Evolutionary conservation across 805 yeast species (phyloP).

Genomic region (Zygoascus biomembranicola): DNA sequence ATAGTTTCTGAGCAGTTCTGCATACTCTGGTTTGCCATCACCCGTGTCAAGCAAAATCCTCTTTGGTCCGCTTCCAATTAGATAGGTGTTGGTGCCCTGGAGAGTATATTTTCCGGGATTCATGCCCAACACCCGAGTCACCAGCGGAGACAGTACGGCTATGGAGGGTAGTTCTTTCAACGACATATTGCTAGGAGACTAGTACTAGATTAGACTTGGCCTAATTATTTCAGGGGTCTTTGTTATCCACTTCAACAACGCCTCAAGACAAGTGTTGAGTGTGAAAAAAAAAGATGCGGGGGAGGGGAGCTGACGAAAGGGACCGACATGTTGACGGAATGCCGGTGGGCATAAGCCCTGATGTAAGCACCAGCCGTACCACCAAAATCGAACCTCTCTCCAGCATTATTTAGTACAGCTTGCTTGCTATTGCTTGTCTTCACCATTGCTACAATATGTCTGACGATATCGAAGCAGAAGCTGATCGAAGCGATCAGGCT

Average conservation of each 20-base stretch:
- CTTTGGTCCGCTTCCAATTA: slow-evolving; percentile 27
- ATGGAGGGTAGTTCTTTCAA: slow-evolving; percentile 5
- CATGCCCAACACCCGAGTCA: slow-evolving; percentile 29
- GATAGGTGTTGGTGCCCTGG: slow-evolving; percentile 34
- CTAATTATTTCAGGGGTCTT: too few relatives aligned
- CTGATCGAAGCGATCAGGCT: not conserved
- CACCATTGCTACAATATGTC: not conserved
- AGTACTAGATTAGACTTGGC: too few relatives aligned
- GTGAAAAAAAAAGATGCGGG: too few relatives aligned
- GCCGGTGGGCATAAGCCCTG: too few relatives aligned
- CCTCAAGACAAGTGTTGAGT: too few relatives aligned
- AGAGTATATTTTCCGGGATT: slow-evolving; percentile 32
- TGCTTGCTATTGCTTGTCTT: not conserved
- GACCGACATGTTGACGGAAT: too few relatives aligned
- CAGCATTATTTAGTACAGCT: not conserved
- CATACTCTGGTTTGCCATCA: slow-evolving; percentile 26
- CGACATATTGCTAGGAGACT: not conserved
- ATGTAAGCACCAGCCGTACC: too few relatives aligned
- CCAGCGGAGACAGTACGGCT: slow-evolving; percentile 25
- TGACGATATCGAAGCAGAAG: not conserved
- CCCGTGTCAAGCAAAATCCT: slow-evolving; percentile 32
- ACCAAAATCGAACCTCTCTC: not conserved
- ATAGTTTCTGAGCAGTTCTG: slow-evolving; percentile 15
- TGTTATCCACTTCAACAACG: too few relatives aligned
- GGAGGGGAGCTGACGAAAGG: too few relatives aligned